Conservation (phyloP, 176 grass and related monocot genomes). For the Leersia perrieri region DNA sequence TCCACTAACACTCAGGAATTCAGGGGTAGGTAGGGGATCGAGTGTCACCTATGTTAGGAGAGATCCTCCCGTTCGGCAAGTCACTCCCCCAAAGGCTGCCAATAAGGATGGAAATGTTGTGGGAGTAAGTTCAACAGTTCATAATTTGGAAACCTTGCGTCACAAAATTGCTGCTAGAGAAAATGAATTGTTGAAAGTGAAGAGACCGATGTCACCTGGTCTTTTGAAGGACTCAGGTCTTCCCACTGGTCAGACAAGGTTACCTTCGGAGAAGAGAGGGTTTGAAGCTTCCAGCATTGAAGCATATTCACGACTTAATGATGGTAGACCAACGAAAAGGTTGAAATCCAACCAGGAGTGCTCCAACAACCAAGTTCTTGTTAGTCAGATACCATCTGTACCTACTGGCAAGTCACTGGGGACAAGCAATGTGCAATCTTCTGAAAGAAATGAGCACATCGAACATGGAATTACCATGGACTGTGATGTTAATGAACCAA, state of each 20-base stretch:
- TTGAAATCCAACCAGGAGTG: slow-evolving; percentile 46
- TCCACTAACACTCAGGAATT: slow-evolving; percentile 38
- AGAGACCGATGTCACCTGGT: slow-evolving; percentile 39
- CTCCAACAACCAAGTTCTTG: slow-evolving; percentile 31
- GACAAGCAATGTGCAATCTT: slow-evolving; percentile 40
- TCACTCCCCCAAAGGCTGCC: slow-evolving; percentile 38
- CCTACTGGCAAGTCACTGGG: slow-evolving; percentile 34
- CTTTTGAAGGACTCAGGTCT: slow-evolving; percentile 26
- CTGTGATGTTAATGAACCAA: slow-evolving; percentile 26
- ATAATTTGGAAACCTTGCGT: slow-evolving; percentile 70
- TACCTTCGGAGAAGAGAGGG: slow-evolving; percentile 35
- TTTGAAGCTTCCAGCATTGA: slow-evolving; percentile 37
- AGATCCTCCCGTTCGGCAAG: slow-evolving; percentile 37
- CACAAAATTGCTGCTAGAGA: slow-evolving; percentile 82
- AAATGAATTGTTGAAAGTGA: slow-evolving; percentile 77
- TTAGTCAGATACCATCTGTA: slow-evolving; percentile 34
- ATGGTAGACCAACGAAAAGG: slow-evolving; percentile 51
- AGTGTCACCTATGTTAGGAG: slow-evolving; percentile 42
- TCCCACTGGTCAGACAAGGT: slow-evolving; percentile 27
- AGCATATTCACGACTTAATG: slow-evolving; percentile 31
- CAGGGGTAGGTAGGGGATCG: slow-evolving; percentile 35
- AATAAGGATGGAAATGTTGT: slow-evolving; percentile 41
- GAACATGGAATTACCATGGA: slow-evolving; percentile 38
- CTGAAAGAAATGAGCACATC: slow-evolving; percentile 36
- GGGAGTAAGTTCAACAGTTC: slow-evolving; percentile 44